Evolutionary conservation across 1,284 basidiomycete species (phyloP), one percentile per base, ranked within the genome.

Genomic region (Sanghuangporus baumii): DNA sequence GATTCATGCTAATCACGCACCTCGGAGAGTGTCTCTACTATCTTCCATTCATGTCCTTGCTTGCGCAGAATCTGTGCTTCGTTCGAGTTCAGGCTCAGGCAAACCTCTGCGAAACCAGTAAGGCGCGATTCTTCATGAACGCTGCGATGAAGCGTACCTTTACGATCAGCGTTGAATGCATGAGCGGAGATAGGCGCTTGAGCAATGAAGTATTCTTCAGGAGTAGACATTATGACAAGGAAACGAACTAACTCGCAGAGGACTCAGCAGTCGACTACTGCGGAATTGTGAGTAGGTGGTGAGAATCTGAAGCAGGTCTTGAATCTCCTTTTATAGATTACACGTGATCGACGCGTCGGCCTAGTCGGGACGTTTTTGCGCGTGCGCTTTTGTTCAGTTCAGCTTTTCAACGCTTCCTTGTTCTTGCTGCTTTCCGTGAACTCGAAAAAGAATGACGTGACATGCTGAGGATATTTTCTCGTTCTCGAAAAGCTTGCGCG

Each of bases 161-260:
- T 83, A 68, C 94, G 88, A 75, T 98, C 93, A 18, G 88, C 89
- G 73, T 89, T 96, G 83, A 98, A 99, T 1, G 94, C 83, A 75
- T 98, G 94, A 51, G 91, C 89, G 7, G 93, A 96, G 59, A 99
- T 83, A 18, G 96, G 93, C 3, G 84, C 84, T 70, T 93, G 85
- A 37, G 90, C 84, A 61, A 99, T 84, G 64, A 85, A 85, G 74
- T 86, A 88, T 23, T 93, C 80, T 80, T 94, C 86, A 52, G 91
- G 89, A 52, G 78, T 71, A 63, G 89, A 78, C 93, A 94, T 95
- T 47, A 7, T 50, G 52, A 12, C 26, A 54, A 14, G 18, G 23
- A 59, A 7, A 59, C 51, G 12, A 34, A 20, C 38, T 47, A 61
- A 55, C 40, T 52, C 65, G 77, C 84, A 86, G 86, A 89, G 88